Conservation (phyloP, 163 green algal genomes). For the Scenedesmus sp. region DNA sequence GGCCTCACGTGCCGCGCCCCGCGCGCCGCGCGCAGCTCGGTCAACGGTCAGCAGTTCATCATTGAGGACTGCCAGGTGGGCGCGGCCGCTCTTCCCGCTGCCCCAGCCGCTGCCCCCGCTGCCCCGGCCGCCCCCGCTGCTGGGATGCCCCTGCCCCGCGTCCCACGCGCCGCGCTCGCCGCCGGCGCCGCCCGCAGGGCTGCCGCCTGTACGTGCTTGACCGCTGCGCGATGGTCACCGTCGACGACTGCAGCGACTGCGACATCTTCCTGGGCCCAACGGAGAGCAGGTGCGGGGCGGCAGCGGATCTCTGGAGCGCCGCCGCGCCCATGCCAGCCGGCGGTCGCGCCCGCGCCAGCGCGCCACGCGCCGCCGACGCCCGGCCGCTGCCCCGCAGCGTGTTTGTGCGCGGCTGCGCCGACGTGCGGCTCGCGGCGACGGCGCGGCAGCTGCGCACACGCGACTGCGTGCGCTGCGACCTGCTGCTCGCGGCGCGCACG, state of each 20-base stretch:
- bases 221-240: slow-evolving; percentile 61
- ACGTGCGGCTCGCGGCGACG: slow-evolving; percentile 55
- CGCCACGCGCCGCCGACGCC: too few relatives aligned
- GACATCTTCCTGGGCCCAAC: slow-evolving; percentile 71
- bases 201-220: slow-evolving; percentile 76
- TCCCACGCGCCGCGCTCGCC: not conserved
- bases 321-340: not conserved
- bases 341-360: not conserved
- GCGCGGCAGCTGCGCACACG: slow-evolving; percentile 56
- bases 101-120: too few relatives aligned
- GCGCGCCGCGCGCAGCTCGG: slow-evolving; percentile 47
- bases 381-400: slow-evolving; percentile 45
- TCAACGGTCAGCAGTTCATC: slow-evolving; percentile 75
- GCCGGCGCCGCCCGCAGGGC: slow-evolving; percentile 47
- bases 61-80: slow-evolving; percentile 67
- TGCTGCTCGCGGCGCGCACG: slow-evolving; percentile 62
- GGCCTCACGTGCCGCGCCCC: too few relatives aligned
- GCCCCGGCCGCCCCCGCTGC: too few relatives aligned
- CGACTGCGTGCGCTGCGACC: slow-evolving; percentile 53
- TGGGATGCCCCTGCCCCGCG: too few relatives aligned
- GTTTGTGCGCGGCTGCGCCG: slow-evolving; percentile 67
- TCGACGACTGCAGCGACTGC: slow-evolving; percentile 77
- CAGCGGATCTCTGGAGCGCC: not conserved
- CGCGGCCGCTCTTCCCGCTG: too few relatives aligned
- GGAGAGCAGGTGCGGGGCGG: slow-evolving; percentile 51